Evolutionary conservation across 768 basidiomycete genomes (phyloP).

Genomic region (Russula foetens): DNA sequence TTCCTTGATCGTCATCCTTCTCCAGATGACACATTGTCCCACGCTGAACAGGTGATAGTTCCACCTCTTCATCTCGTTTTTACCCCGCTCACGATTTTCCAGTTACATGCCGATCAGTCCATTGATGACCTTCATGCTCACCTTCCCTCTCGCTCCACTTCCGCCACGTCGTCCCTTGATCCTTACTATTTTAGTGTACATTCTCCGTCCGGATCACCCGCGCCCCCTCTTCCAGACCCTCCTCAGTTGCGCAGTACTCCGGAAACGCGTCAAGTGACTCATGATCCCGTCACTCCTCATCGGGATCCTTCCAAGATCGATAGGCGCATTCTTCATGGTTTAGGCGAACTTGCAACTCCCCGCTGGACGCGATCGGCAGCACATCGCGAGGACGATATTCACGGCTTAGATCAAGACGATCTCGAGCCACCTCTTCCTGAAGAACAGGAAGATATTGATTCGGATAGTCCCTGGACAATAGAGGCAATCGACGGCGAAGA

Average conservation of each 20-base stretch:
- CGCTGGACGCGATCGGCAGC: slow-evolving; percentile 66
- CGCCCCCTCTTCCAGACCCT: slow-evolving; percentile 34
- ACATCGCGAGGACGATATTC: slow-evolving; percentile 26
- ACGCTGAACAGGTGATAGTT: slow-evolving; percentile 11
- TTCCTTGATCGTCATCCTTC: slow-evolving; percentile 27
- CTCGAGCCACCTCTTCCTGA: slow-evolving; percentile 25
- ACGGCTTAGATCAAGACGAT: slow-evolving; percentile 28
- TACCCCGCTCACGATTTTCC: slow-evolving; percentile 22
- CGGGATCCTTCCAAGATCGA: slow-evolving; percentile 77
- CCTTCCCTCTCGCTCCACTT: slow-evolving; percentile 52
- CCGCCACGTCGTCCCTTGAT: slow-evolving; percentile 75
- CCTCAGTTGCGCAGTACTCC: slow-evolving; percentile 48
- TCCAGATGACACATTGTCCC: slow-evolving; percentile 15
- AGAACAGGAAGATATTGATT: slow-evolving; percentile 41
- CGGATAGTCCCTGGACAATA: slow-evolving; percentile 85
- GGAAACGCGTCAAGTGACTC: slow-evolving; percentile 38
- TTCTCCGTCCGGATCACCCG: slow-evolving; percentile 61
- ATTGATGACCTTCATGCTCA: slow-evolving; percentile 30
- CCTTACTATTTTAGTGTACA: slow-evolving; percentile 79
- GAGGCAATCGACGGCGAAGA: slow-evolving; percentile 84
- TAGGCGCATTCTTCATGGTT: slow-evolving; percentile 80
- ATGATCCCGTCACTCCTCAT: slow-evolving; percentile 62
- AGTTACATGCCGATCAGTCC: slow-evolving; percentile 41
- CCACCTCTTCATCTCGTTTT: not conserved
- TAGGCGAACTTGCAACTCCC: slow-evolving; percentile 95